Evolutionary conservation across 139 green algal species (phyloP), one percentile per base, ranked within the genome.

Genomic region (Closterium sp.): DNA sequence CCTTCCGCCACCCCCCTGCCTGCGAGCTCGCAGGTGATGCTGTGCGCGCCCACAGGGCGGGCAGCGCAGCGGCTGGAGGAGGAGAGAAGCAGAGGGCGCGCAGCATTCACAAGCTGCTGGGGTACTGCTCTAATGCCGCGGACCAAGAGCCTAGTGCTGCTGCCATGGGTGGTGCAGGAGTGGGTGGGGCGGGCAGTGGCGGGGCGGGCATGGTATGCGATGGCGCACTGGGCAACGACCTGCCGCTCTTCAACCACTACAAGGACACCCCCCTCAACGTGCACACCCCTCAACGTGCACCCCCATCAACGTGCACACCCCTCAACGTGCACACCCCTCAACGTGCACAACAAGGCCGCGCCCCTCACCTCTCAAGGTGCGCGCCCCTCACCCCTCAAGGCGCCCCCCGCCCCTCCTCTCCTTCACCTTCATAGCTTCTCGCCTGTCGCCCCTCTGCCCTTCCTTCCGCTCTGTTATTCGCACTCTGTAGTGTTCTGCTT

Each of bases 61-160:
- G 92, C 92, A 30, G 92, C 92, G 19, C 91, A 94, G 91, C 62
- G 31, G 19, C 70, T 94, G 70, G 34, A 21, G 29, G 91, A 94
- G 73, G 73, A 70, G 27, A 86, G 19, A 27, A 17, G 28, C 73
- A 73, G 89, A 28, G 34, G 42, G 92, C 92, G 19, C 92, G 85
- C 27, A 94, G 91, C 62, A 91, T 94, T 38, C 92, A 94, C 70
- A 34, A 92, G 27, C 91, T 94, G 90, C 86, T 94, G 4, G 29
- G 91, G 79, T 94, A 93, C 86, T 62, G 5, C 42, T 62, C 42
- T 7, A 62, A 62, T 7, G 42, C 42, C 42, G 42, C 42, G 7
- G 27, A 93, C 34, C 31, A 29, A 7, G 4, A 42, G 3, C 10
- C 62, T 34, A 11, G 4, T 31, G 29, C 31, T 27, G 29, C 21